These are phyloP conservation scores for Malassezia caprae DNA, from an alignment of 1,284 basidiomycete species.

Conservation along the genomic window DNA sequence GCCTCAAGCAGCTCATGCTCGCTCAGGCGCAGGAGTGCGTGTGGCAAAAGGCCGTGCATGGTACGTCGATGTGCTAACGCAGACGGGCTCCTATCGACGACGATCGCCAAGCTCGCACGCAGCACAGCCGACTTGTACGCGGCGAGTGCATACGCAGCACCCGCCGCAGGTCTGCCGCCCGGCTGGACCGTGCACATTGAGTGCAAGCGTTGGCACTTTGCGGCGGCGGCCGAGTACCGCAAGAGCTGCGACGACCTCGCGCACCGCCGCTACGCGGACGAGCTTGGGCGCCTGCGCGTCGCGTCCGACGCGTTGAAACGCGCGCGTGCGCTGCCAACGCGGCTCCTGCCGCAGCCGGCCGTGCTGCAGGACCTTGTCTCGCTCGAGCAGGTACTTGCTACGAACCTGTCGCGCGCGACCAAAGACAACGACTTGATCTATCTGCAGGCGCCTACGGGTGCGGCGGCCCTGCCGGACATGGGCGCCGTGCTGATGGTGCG, in stretches of 20 bases:
- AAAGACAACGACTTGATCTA: conserved; percentile 96
- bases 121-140: conserved; percentile 52
- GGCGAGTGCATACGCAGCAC: conserved; percentile 17
- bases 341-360: conserved; percentile 54
- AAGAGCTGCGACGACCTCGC: conserved; percentile 86
- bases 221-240: conserved; percentile 77
- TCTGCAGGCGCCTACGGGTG: conserved; percentile 70
- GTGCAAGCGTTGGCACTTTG: conserved; percentile 75
- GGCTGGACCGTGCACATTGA: conserved; percentile 72
- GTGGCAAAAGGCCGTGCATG: conserved; percentile 83
- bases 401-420: conserved; percentile 56
- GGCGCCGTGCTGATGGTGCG: conserved; percentile 63
- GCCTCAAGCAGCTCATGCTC: conserved; percentile 66
- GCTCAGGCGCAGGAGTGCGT: conserved; percentile 94
- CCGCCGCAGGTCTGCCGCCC: conserved; percentile 50
- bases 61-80: background rate
- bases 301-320: conserved; percentile 56
- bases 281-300: conserved; percentile 35
- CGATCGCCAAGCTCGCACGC: conserved; percentile 74
- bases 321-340: conserved; percentile 62
- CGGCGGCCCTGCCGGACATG: conserved; percentile 62
- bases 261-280: conserved; percentile 52
- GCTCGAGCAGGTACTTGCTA: conserved; percentile 59
- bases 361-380: conserved; percentile 51
- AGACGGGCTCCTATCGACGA: conserved; percentile 66